Conservation (phyloP, 2,329 filamentous ascomycete genomes). For the Tympanopsis confertula region DNA sequence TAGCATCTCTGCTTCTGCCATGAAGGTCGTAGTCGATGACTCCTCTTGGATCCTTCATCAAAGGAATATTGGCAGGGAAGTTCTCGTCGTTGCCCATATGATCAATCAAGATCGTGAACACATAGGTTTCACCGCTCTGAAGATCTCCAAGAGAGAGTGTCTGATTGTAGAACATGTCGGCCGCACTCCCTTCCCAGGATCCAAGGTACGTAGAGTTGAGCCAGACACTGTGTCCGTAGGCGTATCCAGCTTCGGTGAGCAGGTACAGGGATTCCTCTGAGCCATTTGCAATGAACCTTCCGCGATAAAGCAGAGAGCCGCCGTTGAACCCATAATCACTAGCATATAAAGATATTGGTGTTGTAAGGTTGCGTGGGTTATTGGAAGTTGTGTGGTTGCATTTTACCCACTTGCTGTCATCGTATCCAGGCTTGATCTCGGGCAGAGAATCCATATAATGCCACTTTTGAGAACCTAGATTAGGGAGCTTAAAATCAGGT, state of each 20-base stretch:
- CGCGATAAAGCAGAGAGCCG: conserved; percentile 14
- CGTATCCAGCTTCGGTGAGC: conserved; percentile 11
- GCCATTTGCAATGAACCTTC: conserved; percentile 14
- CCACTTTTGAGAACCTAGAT: neutral
- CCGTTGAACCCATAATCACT: conserved; percentile 16
- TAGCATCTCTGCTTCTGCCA: neutral
- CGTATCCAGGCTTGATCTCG: neutral
- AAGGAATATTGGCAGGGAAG: conserved; percentile 5
- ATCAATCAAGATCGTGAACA: conserved; percentile 12
- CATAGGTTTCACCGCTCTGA: conserved; percentile 4
- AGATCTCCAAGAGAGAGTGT: neutral
- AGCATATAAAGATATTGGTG: conserved; percentile 10
- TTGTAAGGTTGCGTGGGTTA: neutral
- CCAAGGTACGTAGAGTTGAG: conserved; percentile 11
- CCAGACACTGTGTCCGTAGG: conserved; percentile 14
- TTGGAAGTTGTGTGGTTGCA: neutral
- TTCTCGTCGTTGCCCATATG: conserved; percentile 14
- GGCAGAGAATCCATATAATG: neutral
- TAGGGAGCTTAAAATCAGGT: neutral
- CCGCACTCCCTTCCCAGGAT: conserved; percentile 11
- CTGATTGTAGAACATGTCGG: neutral
- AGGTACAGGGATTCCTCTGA: conserved; percentile 9
- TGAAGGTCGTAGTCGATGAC: conserved; percentile 21
- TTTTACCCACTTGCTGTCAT: neutral
- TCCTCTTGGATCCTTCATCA: conserved; percentile 41